A percentile compares a stretch with the other conserved stretches of the same genome.
These are phyloP conservation scores for Hordeum vulgare DNA, from an alignment of 176 grass and related monocot genomes.

Conservation along the genomic window MorexV3_pseudomolecules_assembly NC_058521.1:478019852-478020351, in stretches of 20 bases:
- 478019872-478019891: not conserved
- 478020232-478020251: not conserved
- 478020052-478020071: not conserved
- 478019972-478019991: not conserved
- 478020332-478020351: constrained; percentile 86
- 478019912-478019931: not conserved
- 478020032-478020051: not conserved
- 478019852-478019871: not conserved
- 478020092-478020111: not conserved
- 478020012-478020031: not conserved
- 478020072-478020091: not conserved
- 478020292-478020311: not conserved
- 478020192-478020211: not conserved
- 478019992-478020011: not conserved
- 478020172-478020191: constrained; percentile 11
- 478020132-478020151: not conserved
- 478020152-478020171: not conserved
- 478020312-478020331: constrained; percentile 84
- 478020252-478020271: not conserved
- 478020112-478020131: not conserved
- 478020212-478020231: not conserved
- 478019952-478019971: not conserved
- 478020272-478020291: not conserved
- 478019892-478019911: not conserved
- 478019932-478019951: not conserved